Evolutionary conservation across 139 green algal species (phyloP), one percentile per base, ranked within the genome.

Genomic region (Chlorella sp.): DNA sequence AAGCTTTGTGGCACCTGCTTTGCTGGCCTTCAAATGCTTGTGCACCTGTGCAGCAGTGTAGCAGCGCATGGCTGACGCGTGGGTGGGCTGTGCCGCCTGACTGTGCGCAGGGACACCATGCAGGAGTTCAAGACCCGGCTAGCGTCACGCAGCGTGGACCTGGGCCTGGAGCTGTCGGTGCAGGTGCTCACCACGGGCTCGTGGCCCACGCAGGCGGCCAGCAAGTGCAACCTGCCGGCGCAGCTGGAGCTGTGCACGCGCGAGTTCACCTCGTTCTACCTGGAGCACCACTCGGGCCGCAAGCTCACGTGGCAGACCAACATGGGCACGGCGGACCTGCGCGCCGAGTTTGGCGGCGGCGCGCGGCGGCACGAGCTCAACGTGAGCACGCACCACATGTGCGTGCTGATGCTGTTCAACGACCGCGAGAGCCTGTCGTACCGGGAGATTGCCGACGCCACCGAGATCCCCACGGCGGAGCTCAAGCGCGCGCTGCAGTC

Each of bases 401-500:
- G 88, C 71, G 90, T 99, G 6, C 83, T 99, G 73, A 65, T 97
- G 86, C 90, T 99, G 36, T 98, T 98, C 83, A 98, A 99, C 80
- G 88, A 93, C 33, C 60, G 70, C 0, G 88, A 96, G n/a, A 22
- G 14, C 35, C 35, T 86, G 51, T 72, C 17, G 14, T 82, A 83
- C 72, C 50, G 42, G 68, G 79, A 85, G 67, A 80, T 80, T 61
- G 59, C 67, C 31, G 51, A 70, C 20, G 85, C 88, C 0, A 97
- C 90, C 2, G 77, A 85, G 61, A 97, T 98, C 64, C 90, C 91
- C 0, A 22, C 83, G 26, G 70, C 70, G 17, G 95, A 98, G 29
- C 83, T 98, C 30, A 93, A 94, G 81, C 89, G 90, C 36, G 83
- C 85, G 62, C 83, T 99, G 78, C 92, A 97, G 81, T 91, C 83